Percentiles rank a stretch among this genome's conserved stretches.
Conservation (phyloP, 345 rosid species). For the Arabidopsis arenosa region DNA sequence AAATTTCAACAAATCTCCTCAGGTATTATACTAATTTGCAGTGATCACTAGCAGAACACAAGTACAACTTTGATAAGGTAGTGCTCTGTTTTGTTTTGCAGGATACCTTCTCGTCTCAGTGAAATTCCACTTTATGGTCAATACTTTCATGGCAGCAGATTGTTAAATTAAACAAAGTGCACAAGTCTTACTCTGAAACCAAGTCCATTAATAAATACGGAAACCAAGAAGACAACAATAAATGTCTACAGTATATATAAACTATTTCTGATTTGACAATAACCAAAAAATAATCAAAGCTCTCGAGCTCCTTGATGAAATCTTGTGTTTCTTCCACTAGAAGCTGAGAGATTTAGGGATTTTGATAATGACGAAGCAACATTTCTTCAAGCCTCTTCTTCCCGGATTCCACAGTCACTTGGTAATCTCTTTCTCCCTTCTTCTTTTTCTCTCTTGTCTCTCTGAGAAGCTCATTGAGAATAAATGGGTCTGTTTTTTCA, state of each 20-base stretch:
- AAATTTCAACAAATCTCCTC: neutral
- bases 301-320: constrained; percentile 3
- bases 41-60: too few relatives aligned
- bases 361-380: constrained; percentile 4
- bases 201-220: neutral
- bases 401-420: constrained; percentile 8
- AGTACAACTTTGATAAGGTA: too few relatives aligned
- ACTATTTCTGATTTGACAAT: neutral
- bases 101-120: too few relatives aligned
- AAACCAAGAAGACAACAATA: neutral
- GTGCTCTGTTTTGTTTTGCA: too few relatives aligned
- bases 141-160: too few relatives aligned
- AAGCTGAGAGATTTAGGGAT: neutral
- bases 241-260: too few relatives aligned
- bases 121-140: too few relatives aligned
- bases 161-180: too few relatives aligned
- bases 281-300: neutral
- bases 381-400: constrained; percentile 31
- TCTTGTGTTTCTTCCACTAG: neutral
- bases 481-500: neutral
- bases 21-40: neutral
- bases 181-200: too few relatives aligned
- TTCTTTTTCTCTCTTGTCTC: neutral
- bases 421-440: neutral
- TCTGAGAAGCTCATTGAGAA: neutral